Conservation (phyloP, 805 yeast genomes). For the Starmerella cellae region DNA sequence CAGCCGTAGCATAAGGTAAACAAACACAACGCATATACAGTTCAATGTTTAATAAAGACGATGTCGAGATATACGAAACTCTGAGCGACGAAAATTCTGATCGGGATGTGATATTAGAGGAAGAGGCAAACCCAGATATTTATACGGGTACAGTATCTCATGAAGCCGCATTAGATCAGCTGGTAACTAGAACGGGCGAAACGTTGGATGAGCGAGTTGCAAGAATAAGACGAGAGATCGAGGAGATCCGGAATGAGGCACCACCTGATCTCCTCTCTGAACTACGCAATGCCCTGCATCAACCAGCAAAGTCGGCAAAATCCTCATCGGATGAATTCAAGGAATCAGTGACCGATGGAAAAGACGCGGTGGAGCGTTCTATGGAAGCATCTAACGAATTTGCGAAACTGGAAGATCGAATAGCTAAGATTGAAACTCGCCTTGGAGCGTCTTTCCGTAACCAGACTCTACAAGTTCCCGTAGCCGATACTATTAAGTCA, state of each 20-base stretch:
- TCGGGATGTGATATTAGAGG: not conserved
- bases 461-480: not conserved
- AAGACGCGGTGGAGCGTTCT: not conserved
- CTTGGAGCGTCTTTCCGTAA: slow-evolving; percentile 5
- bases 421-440: slow-evolving; percentile 3
- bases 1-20: too few species aligned
- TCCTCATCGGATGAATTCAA: not conserved
- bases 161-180: slow-evolving; percentile 3
- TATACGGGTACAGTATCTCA: not conserved
- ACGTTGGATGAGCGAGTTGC: not conserved
- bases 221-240: slow-evolving; percentile 12
- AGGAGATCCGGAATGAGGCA: slow-evolving; percentile 2
- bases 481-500: not conserved
- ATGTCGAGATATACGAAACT: slow-evolving; percentile 7
- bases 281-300: slow-evolving; percentile 1
- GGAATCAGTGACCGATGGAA: not conserved
- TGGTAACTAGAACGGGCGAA: slow-evolving; percentile 3
- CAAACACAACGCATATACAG: not conserved
- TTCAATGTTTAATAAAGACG: not conserved
- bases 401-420: slow-evolving; percentile 5
- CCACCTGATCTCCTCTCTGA: slow-evolving; percentile 4
- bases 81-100: not conserved
- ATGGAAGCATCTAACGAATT: slow-evolving; percentile 1
- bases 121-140: slow-evolving; percentile 1
- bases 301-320: not conserved